Evolutionary conservation across 345 rosid genomes (phyloP), one percentile per base, ranked within the genome.

Genomic region (Pugionium dolabratum): DNA sequence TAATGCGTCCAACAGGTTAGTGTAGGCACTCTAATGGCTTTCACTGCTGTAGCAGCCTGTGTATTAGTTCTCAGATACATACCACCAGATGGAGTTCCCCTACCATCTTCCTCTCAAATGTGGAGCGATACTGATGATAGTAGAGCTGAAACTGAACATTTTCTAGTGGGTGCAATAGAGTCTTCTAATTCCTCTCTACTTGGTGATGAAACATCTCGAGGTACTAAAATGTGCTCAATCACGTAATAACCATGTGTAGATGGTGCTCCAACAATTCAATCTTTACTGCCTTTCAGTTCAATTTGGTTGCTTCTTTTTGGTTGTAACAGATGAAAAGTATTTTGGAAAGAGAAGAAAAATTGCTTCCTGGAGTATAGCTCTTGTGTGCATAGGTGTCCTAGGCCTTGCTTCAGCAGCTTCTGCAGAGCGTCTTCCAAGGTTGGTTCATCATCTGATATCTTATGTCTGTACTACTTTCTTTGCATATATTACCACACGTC

Each of bases 11-110:
- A 71, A 54, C 84, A 85, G 90, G 90, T 85, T 72, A 86, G 91
- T 67, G 84, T 83, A 44, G 91, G 91, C 29, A 83, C 91, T 66
- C 78, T 86, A 65, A 80, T 86, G 75, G 91, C 91, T 32, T 86
- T 81, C 79, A 86, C 85, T 60, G 73, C 84, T 36, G 91, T 81
- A 60, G 88, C 91, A 46, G 60, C 59, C 54, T 86, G 88, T 34
- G 84, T 86, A 59, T 67, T 86, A 67, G 75, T 86, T 69, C 85
- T 86, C 34, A 79, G 91, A 79, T 83, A 86, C 60, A 75, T 83
- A 69, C 91, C 91, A 59, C 88, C 91, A 40, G 70, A 77, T 37
- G 79, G 75, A 73, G 83, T 80, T 66, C 82, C 85, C 8, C 72
- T 75, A 28, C 80, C 75, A 30, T 54, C 80, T 28, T 82, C 85